Percentiles rank a stretch among this genome's conserved stretches.
These are phyloP conservation scores for Colletotrichum spinosum DNA, from an alignment of 2,329 filamentous ascomycete species.

Conservation along the genomic window DNA sequence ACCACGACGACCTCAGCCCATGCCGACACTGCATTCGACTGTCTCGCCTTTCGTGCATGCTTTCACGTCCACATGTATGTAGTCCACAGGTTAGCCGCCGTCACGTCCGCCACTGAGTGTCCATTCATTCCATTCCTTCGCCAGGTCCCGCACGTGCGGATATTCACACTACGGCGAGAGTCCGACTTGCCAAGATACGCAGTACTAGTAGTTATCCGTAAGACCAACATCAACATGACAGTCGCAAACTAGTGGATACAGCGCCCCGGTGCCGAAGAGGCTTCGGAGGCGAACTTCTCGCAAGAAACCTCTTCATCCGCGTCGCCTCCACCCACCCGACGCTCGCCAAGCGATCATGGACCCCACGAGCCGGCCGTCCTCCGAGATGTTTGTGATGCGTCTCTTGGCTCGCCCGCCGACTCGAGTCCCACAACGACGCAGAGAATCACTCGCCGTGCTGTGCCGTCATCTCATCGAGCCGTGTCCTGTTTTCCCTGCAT, in stretches of 20 bases:
- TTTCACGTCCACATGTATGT: not conserved
- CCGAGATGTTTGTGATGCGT: slow-evolving; percentile 12
- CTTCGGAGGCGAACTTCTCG: not conserved
- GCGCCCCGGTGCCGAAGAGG: not conserved
- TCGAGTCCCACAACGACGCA: not conserved
- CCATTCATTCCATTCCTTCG: slow-evolving; percentile 15
- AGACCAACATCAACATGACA: no score
- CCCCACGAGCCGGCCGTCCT: slow-evolving; percentile 30
- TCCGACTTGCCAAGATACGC: no score
- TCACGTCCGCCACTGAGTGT: no score
- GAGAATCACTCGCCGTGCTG: no score
- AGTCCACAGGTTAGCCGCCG: no score
- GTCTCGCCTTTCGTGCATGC: slow-evolving; percentile 24
- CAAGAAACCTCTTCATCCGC: slow-evolving; percentile 9
- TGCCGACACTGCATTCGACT: not conserved
- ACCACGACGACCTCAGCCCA: slow-evolving; percentile 13
- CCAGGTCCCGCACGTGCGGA: slow-evolving; percentile 8
- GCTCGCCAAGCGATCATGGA: slow-evolving; percentile 9
- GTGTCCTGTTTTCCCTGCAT: not conserved
- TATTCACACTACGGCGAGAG: no score
- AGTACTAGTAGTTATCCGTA: no score
- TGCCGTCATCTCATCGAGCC: slow-evolving; percentile 3
- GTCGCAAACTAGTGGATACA: no score
- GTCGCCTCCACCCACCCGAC: not conserved
- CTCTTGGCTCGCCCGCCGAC: slow-evolving; percentile 11